phyloP scores from a whole-genome alignment of 2,329 filamentous ascomycete genomes.

The Nemania abortiva region DNA sequence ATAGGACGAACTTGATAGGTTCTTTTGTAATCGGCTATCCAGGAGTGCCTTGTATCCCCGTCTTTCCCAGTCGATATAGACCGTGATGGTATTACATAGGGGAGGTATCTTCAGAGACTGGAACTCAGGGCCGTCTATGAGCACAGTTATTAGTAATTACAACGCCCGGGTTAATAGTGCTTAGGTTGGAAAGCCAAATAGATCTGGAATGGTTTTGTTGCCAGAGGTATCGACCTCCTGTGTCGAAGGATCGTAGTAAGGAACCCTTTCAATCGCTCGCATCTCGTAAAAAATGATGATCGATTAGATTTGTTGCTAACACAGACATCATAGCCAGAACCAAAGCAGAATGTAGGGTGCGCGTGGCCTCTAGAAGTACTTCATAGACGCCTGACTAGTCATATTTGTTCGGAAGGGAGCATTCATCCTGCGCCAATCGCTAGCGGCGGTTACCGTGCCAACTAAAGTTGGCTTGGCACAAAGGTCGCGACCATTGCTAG shows the following conservation, averaged over 20 bases:
- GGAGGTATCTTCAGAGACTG: constrained; percentile 17
- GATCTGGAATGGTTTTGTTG: constrained; percentile 6
- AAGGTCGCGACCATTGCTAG: too few species aligned
- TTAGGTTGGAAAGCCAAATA: constrained; percentile 13
- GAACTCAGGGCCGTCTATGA: constrained; percentile 10
- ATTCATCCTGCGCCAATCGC: too few species aligned
- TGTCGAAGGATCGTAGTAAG: constrained; percentile 12
- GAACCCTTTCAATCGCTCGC: constrained; percentile 9
- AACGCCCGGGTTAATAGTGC: not conserved
- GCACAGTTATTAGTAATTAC: constrained; percentile 11
- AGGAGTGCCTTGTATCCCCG: not conserved
- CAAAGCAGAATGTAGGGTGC: too few species aligned
- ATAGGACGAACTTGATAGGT: constrained; percentile 1
- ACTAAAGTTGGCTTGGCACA: too few species aligned
- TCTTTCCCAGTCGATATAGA: constrained; percentile 8
- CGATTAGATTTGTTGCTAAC: not conserved
- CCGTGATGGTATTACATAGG: constrained; percentile 13
- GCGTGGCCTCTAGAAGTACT: too few species aligned
- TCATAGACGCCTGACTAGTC: too few species aligned
- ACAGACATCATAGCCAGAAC: too few species aligned
- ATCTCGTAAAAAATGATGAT: constrained; percentile 2
- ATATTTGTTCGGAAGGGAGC: too few species aligned
- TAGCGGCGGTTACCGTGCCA: too few species aligned
- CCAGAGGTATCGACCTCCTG: constrained; percentile 4
- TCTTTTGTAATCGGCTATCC: not conserved